A percentile compares a stretch with the other conserved stretches of the same genome.
Conservation (phyloP, 495 filamentous ascomycete species). For the Glutinoglossum americanum region DNA sequence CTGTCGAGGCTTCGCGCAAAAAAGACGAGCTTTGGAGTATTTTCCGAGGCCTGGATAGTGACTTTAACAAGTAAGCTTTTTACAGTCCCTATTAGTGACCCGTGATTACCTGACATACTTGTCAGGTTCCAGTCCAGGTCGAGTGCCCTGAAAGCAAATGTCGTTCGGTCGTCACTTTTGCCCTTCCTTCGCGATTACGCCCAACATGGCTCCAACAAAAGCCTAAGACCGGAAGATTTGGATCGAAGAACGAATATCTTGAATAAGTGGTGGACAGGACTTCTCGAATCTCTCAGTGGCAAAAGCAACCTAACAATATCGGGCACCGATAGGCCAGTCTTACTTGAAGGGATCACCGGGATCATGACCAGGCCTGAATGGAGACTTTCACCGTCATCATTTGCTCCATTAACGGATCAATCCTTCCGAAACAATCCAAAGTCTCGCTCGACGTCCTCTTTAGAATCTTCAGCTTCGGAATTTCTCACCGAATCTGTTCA, state of each 20-base stretch:
- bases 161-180: constrained; percentile 58
- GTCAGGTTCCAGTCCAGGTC: constrained; percentile 50
- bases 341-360: constrained; percentile 60
- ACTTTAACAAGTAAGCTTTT: constrained; percentile 48
- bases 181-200: constrained; percentile 61
- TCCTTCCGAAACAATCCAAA: constrained; percentile 13
- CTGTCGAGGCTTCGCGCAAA: constrained; percentile 24
- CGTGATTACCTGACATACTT: neutral
- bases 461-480: constrained; percentile 43
- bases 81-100: constrained; percentile 3
- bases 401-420: constrained; percentile 32
- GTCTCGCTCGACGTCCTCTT: constrained; percentile 18
- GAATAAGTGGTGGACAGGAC: constrained; percentile 88
- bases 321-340: constrained; percentile 55
- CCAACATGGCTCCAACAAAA: constrained; percentile 44
- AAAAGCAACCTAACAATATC: constrained; percentile 49
- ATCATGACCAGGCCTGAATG: constrained; percentile 92
- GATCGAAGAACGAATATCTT: constrained; percentile 65
- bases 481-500: constrained; percentile 77
- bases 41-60: constrained; percentile 62
- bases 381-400: constrained; percentile 47
- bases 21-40: constrained; percentile 80
- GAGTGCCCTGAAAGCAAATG: constrained; percentile 53
- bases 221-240: constrained; percentile 57
- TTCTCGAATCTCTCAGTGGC: constrained; percentile 69